These are phyloP conservation scores for Dactylella cylindrospora DNA, from an alignment of 2,329 filamentous ascomycete species.

Conservation along the genomic window DNA sequence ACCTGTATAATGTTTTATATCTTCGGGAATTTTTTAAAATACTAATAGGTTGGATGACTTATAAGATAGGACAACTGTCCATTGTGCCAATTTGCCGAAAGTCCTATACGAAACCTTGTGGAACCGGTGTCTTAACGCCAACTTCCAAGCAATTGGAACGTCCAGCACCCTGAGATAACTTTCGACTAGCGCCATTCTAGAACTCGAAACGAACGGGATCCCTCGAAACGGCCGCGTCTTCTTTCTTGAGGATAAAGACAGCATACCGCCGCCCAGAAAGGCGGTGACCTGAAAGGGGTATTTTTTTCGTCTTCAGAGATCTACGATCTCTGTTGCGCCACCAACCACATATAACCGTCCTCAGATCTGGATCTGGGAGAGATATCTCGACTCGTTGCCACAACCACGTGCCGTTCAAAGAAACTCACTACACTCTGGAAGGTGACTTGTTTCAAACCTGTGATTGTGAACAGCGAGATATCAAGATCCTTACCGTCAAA, in stretches of 20 bases:
- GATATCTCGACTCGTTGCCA: slow-evolving; percentile 29
- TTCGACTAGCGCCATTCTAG: not conserved
- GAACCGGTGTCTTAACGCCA: no score
- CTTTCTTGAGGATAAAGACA: not conserved
- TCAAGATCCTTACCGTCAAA: slow-evolving; percentile 29
- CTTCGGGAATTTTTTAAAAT: no score
- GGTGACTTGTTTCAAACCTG: slow-evolving; percentile 20
- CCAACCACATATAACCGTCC: slow-evolving; percentile 19
- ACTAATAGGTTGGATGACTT: not conserved
- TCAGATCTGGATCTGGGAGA: not conserved
- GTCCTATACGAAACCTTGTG: no score
- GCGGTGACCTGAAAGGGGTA: not conserved
- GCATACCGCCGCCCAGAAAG: not conserved
- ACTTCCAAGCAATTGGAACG: no score
- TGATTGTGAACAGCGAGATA: slow-evolving; percentile 13
- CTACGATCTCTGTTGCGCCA: slow-evolving; percentile 17
- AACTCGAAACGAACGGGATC: not conserved
- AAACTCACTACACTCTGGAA: slow-evolving; percentile 18
- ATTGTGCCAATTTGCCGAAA: no score
- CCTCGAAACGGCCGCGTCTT: not conserved
- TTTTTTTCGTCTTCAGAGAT: slow-evolving; percentile 1
- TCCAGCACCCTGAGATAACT: no score
- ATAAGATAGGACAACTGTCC: no score
- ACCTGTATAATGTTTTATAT: no score
- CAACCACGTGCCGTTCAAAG: slow-evolving; percentile 42